Conservation (phyloP, 129 eudicot species). For the Tagetes erecta region DNA sequence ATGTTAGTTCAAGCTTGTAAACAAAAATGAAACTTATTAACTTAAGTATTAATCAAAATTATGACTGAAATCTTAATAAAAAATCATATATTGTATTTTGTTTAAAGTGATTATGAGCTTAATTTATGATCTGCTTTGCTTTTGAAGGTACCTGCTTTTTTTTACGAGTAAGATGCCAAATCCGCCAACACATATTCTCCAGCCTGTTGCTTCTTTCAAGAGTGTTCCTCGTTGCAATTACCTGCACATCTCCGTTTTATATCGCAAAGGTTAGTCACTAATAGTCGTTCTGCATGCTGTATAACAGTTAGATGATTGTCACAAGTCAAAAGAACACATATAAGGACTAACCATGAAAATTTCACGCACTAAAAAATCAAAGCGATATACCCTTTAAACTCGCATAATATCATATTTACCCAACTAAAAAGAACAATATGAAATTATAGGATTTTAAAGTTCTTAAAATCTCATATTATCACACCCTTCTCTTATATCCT, state of each 20-base stretch:
- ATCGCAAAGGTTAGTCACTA: constrained; percentile 16
- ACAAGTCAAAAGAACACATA: background rate
- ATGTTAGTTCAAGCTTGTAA: constrained; percentile 1
- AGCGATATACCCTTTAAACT: background rate
- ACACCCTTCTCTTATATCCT: background rate
- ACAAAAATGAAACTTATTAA: background rate
- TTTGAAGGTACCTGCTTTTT: constrained; percentile 67
- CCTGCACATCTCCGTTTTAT: constrained; percentile 43
- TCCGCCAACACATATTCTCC: constrained; percentile 92
- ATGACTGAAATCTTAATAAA: background rate
- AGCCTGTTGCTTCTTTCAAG: constrained; percentile 74
- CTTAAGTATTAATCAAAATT: background rate
- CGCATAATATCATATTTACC: background rate
- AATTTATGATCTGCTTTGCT: constrained; percentile 8
- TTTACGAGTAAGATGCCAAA: constrained; percentile 89
- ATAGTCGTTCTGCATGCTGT: background rate
- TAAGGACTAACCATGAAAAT: background rate
- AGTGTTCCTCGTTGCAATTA: constrained; percentile 79
- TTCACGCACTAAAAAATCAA: background rate
- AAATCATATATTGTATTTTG: background rate
- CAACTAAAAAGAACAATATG: background rate
- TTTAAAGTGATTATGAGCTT: background rate
- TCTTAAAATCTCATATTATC: background rate
- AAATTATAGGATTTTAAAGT: background rate
- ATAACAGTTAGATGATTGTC: background rate